Evolutionary conservation across 192 early-diverging fungal species (phyloP), one percentile per base, ranked within the genome.

Genomic region (Spizellomyces sp.): DNA sequence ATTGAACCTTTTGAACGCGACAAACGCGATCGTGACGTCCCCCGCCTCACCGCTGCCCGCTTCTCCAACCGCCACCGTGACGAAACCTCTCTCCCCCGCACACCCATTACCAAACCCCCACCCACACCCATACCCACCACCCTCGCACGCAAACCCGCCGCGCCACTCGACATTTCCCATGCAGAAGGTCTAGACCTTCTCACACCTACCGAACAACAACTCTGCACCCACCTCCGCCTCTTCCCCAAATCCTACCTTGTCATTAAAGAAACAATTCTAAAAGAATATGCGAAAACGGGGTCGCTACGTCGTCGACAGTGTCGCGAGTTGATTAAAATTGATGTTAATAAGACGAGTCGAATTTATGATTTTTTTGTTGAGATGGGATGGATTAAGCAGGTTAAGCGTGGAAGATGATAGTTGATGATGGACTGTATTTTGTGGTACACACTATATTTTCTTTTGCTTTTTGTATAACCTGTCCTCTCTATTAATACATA

Each of bases 311-410:
- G 92, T 57, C 84, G 91, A 56, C 87, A 91, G 65, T 91, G 92
- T 4, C 80, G 93, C n/a, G 85, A 91, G 56, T 73, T 99, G 64
- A 90, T 96, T 80, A 93, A 92, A 79, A 95, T 98, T 66, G 97
- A 99, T 76, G 91, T 90, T 5, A 90, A 90, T 80, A 98, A 95
- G 76, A 92, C 94, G 4, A 84, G 84, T 74, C 77, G 84, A 73
- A 88, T 99, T 8, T 96, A 91, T 70, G 93, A 98, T 71, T 96
- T 97, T 77, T 99, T 96, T 76, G 88, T 95, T 8, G 87, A 92
- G 65, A 91, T 84, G 76, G 95, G 95, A 6, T 98, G 96, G 96
- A 91, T 98, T 36, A 36, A 36, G 27, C 27, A 36, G 27, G 27
- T 36, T 36, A 36, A 36, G 27, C 27, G 27, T 36, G 27, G 27